These are phyloP conservation scores for Neostapfia colusana DNA, from an alignment of 176 grass and related monocot genomes.

Conservation along the genomic window DNA sequence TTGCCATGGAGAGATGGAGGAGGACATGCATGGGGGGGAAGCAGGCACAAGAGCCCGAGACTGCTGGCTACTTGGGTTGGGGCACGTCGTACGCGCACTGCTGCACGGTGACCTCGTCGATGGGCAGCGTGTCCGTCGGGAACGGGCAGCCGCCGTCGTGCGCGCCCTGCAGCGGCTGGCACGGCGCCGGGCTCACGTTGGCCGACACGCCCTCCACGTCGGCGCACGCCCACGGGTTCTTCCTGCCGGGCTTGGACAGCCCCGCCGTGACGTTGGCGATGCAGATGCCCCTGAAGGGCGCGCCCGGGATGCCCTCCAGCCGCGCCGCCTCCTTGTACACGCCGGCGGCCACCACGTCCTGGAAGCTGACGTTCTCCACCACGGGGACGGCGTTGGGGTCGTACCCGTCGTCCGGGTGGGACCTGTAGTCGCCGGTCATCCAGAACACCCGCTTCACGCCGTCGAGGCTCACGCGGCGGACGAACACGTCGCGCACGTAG, in stretches of 20 bases:
- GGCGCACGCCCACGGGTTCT: constrained; percentile 69
- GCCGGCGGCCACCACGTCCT: constrained; percentile 72
- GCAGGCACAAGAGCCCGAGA: no score
- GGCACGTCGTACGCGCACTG: constrained; percentile 51
- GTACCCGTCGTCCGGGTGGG: constrained; percentile 72
- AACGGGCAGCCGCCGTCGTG: constrained; percentile 53
- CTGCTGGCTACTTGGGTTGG: no score
- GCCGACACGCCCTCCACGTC: constrained; percentile 65
- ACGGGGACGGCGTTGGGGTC: constrained; percentile 72
- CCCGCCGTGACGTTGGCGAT: constrained; percentile 69
- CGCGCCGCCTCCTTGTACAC: constrained; percentile 56
- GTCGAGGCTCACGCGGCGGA: constrained; percentile 56
- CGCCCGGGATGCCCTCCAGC: constrained; percentile 73
- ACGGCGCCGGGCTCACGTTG: constrained; percentile 59
- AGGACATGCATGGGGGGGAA: no score
- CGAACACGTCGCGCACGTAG: constrained; percentile 71
- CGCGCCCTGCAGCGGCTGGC: constrained; percentile 45
- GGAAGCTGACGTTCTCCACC: constrained; percentile 75
- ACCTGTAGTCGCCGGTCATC: constrained; percentile 91
- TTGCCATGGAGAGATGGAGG: no score
- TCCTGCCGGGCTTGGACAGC: constrained; percentile 60
- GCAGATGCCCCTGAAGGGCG: constrained; percentile 67
- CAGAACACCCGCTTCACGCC: constrained; percentile 88
- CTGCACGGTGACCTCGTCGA: constrained; percentile 53
- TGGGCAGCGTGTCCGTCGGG: constrained; percentile 54